Percentiles rank a stretch among this genome's conserved stretches.
Evolutionary conservation across 768 basidiomycete genomes (phyloP).

Genomic region (Podaxis pistillaris): DNA sequence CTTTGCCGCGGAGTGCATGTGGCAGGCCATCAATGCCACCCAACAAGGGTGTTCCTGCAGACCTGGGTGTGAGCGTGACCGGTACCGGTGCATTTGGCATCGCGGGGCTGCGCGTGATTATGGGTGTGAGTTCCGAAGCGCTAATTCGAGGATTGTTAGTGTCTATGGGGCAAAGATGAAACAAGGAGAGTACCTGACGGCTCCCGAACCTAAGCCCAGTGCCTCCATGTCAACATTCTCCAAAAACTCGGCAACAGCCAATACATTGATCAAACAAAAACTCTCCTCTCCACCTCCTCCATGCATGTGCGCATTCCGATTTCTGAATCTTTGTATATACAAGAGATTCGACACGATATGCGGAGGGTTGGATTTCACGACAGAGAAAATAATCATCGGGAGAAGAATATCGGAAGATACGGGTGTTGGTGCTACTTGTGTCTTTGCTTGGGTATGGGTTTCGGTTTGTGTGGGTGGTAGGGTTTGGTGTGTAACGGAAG

Average conservation of each 20-base stretch:
- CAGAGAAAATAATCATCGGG: constrained; percentile 90
- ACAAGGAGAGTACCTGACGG: constrained; percentile 47
- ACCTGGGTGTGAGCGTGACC: not conserved
- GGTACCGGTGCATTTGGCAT: constrained; percentile 44
- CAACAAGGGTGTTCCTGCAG: not conserved
- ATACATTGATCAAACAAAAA: constrained; percentile 91
- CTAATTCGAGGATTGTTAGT: constrained; percentile 34
- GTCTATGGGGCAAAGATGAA: not conserved
- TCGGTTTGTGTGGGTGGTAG: not conserved
- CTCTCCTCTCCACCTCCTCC: constrained; percentile 76
- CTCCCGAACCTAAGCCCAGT: constrained; percentile 58
- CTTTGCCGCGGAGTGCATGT: constrained; percentile 62
- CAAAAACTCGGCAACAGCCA: constrained; percentile 94
- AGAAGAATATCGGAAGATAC: constrained; percentile 89
- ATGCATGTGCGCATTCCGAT: constrained; percentile 28
- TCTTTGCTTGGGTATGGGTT: not conserved
- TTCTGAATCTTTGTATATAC: constrained; percentile 59
- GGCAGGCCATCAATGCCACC: constrained; percentile 36
- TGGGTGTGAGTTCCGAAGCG: constrained; percentile 78
- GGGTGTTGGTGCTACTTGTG: constrained; percentile 39
- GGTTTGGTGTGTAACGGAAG: not conserved
- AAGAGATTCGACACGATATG: constrained; percentile 73
- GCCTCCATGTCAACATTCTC: constrained; percentile 88
- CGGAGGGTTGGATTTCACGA: constrained; percentile 89
- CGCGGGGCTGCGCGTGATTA: constrained; percentile 57